These are phyloP conservation scores for Myriosclerotinia curreyana DNA, from an alignment of 2,329 filamentous ascomycete species.

Conservation along the genomic window DNA sequence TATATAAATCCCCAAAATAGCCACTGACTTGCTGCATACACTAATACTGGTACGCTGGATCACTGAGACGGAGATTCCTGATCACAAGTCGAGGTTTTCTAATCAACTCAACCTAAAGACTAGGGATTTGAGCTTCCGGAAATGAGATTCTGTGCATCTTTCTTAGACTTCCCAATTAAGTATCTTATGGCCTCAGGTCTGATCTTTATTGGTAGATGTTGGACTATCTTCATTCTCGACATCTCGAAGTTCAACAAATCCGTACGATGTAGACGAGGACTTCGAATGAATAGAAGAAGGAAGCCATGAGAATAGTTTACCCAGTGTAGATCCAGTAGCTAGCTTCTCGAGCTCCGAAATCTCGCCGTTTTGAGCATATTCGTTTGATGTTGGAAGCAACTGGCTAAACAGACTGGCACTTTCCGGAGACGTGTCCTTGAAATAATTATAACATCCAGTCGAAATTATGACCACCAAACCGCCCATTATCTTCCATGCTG, in stretches of 20 bases:
- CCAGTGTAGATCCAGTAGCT: neutral
- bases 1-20: neutral
- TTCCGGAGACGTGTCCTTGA: constrained; percentile 21
- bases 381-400: neutral
- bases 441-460: constrained; percentile 32
- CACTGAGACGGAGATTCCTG: too few species aligned
- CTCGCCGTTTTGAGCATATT: neutral
- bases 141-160: accelerated
- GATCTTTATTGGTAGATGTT: neutral
- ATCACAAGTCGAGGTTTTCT: neutral
- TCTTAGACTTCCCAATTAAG: neutral
- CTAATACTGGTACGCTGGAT: neutral
- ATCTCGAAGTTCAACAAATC: neutral
- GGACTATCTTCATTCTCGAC: neutral
- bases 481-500: constrained; percentile 26
- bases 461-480: constrained; percentile 26
- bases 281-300: neutral
- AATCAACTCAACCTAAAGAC: neutral
- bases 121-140: neutral
- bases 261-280: neutral
- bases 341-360: neutral
- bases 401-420: neutral
- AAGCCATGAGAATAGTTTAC: neutral
- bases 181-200: neutral
- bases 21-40: neutral